These are phyloP conservation scores for Komagataella ulmi DNA, from an alignment of 805 yeast genomes.

Conservation along the genomic window DNA sequence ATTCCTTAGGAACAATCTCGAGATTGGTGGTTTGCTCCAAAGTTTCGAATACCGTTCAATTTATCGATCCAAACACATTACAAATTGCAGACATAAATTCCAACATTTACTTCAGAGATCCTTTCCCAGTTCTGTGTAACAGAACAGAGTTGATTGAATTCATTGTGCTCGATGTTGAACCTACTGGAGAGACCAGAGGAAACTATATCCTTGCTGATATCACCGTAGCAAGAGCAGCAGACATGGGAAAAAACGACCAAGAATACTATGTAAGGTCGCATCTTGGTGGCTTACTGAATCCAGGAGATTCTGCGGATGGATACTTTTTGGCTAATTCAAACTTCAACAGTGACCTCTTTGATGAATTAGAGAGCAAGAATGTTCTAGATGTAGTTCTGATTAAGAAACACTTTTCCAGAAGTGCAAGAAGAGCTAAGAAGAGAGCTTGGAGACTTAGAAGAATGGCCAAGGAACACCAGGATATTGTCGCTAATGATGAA, in stretches of 20 bases:
- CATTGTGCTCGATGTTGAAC: conserved; percentile 87
- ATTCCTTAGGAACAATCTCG: conserved; percentile 69
- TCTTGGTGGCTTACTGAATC: conserved; percentile 86
- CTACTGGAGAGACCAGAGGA: conserved; percentile 69
- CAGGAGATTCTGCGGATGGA: conserved; percentile 93
- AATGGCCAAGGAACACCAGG: conserved; percentile 94
- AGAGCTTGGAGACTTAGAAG: conserved; percentile 89
- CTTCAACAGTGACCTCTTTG: conserved; percentile 82
- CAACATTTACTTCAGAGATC: conserved; percentile 64
- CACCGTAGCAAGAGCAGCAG: conserved; percentile 80
- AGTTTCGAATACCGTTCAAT: conserved; percentile 71
- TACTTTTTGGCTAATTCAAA: conserved; percentile 77
- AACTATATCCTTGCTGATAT: conserved; percentile 78
- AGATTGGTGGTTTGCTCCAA: conserved; percentile 78
- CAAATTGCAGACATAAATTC: conserved; percentile 68
- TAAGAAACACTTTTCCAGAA: conserved; percentile 79
- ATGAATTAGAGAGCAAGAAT: conserved; percentile 44
- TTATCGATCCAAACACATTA: conserved; percentile 73
- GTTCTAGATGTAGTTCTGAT: conserved; percentile 80
- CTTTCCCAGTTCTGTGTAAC: conserved; percentile 69
- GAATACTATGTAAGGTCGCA: conserved; percentile 82
- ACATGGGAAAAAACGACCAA: conserved; percentile 75
- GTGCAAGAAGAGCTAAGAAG: conserved; percentile 59
- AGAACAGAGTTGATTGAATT: conserved; percentile 72
- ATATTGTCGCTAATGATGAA: conserved; percentile 59